Evolutionary conservation across 768 basidiomycete species (phyloP), one percentile per base, ranked within the genome.

Genomic region (Russula griseocarnosa): DNA sequence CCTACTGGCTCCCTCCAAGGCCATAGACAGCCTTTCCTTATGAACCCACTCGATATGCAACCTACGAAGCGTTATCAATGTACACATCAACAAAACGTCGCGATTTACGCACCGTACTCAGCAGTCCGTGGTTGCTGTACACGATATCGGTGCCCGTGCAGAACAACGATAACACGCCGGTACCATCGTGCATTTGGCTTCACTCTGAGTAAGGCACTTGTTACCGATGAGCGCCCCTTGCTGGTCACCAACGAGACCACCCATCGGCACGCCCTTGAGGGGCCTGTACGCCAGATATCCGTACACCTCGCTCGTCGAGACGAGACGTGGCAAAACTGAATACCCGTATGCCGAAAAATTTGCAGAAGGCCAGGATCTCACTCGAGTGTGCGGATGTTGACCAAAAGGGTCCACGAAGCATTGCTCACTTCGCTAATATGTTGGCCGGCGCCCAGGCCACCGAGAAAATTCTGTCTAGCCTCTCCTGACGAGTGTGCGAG

Each of bases 161-260:
- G 81, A 97, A 98, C 32, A 99, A 78, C 68, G 98, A 79, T 80
- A 99, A 99, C 42, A 94, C 94, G 34, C 97, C 96, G 1, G 96
- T 98, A 28, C 96, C 96, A 70, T 96, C 5, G 97, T 99, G 76
- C 94, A 97, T 76, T 99, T 99, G 3, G 95, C 96, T 74, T 98
- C 90, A 20, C 96, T 96, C 68, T 83, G 80, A n/a, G 72, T 79
- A 59, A 99, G 74, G 72, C 97, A 98, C 74, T 97, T 98, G 79
- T 99, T 98, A 0, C 96, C 97, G 56, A 98, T 85, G 26, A 99
- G 78, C 26, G 96, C 96, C 5, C 90, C 97, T 74, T 99, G 97
- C 77, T 99, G 97, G 73, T 99, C 97, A 20, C 97, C 97, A 9
- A 96, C 86, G 53, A 98, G 84, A 24, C 96, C 96, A 42, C 87